Base-by-base conservation (phyloP, 2,329 filamentous ascomycete species). In the Neurospora crassa region DNA sequence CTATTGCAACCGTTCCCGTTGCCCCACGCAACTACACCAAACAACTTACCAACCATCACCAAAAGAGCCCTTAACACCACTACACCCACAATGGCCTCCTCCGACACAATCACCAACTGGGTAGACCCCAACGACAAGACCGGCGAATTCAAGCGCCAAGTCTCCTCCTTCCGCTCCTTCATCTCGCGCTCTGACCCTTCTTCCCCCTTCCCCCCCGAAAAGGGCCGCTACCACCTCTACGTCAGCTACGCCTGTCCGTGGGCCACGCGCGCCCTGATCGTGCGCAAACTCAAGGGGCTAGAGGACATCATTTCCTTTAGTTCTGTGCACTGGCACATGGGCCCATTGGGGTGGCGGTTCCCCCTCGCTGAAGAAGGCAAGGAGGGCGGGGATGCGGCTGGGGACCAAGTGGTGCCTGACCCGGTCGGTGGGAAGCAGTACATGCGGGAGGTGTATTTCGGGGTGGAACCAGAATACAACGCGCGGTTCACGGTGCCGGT, bases 161-260 rank as follows among this genome's bases (percentile, higher is more conserved):
- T 87, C 74, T 96, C 92, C 73, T 87, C 89, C 70, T 98, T 98
- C 83, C 90, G 96, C 72, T 88, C 91, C 80, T 92, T 84, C 81
- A 92, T 97, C 80, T 93, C 91, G 41, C 88, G 86, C 74, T 88
- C 92, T 76, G 53, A 34, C 53, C 53, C 24, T 5, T 82, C 88
- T 59, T 91, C 92, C 5, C 83, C 90, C 80, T 97, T 94, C 76
- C 92, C 93, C 5, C 88, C 93, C 0, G 95, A 98, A 82, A 93
- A 92, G 82, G 93, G 88, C 70, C 88, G 96, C 71, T 99, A 99
- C 80, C 96, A 99, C 82, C 89, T 99, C 76, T 99, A 95, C 79
- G 91, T 97, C 75, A 95, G 91, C 77, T 97, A 97, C 81, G 94
- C 94, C 7, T 97, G 94, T 81, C 94, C 94, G 4, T 97, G 94